Evolutionary conservation across 495 filamentous ascomycete species (phyloP).

Genomic region (Hypoxylon fragiforme): DNA sequence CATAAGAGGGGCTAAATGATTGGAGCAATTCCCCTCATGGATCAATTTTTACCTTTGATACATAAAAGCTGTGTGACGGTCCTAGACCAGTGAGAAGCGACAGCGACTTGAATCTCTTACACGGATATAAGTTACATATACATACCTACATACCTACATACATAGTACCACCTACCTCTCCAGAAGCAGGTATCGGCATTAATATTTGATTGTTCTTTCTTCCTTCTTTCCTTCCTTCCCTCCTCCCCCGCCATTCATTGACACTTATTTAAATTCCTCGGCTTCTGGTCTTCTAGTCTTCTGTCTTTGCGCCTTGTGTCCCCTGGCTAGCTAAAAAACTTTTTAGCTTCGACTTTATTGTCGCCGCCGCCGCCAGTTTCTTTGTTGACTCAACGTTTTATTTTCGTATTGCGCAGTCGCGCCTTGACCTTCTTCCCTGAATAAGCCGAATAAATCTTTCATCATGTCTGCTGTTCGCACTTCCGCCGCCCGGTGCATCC

Average conservation of each 20-base stretch:
- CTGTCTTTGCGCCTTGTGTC: too few species aligned
- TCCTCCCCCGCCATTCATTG: background rate
- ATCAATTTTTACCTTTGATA: constrained; percentile 28
- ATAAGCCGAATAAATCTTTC: constrained; percentile 14
- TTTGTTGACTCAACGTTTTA: constrained; percentile 21
- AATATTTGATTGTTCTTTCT: background rate
- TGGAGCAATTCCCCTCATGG: constrained; percentile 29
- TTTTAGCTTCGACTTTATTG: constrained; percentile 2
- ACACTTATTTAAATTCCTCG: constrained; percentile 15
- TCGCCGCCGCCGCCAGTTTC: background rate
- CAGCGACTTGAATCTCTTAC: too few species aligned
- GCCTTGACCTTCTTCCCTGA: constrained; percentile 7
- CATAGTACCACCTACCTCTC: too few species aligned
- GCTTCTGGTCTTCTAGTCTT: constrained; percentile 12
- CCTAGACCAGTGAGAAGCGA: too few species aligned
- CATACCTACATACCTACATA: too few species aligned
- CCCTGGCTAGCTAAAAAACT: too few species aligned
- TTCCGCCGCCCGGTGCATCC: constrained; percentile 33
- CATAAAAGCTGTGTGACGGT: too few species aligned
- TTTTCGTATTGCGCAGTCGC: constrained; percentile 14
- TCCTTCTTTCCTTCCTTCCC: background rate
- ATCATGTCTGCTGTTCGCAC: constrained; percentile 32
- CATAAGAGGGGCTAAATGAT: constrained; percentile 8
- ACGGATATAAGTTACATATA: too few species aligned
- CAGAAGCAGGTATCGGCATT: too few species aligned